A percentile compares a stretch with the other conserved stretches of the same genome.
phyloP scores from a whole-genome alignment of 2,329 filamentous ascomycete genomes.

The Penicillium sp. region DNA sequence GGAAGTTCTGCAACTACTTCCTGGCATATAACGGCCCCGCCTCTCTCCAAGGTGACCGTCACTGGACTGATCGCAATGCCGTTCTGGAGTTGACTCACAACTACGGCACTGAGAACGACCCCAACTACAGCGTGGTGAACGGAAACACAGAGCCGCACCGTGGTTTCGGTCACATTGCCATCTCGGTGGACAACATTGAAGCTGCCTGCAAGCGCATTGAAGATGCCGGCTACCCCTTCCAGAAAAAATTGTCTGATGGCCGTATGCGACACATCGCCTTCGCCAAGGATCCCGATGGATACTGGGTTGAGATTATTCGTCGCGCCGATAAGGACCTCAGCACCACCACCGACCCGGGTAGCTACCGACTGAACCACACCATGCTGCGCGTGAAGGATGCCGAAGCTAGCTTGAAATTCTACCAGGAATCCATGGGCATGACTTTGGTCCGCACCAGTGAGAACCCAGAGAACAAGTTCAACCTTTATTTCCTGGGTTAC shows the following conservation, averaged over 20 bases:
- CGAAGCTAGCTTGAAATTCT: constrained; percentile 72
- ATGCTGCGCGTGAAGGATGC: constrained; percentile 92
- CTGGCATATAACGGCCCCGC: constrained; percentile 78
- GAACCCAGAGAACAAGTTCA: constrained; percentile 70
- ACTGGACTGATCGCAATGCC: constrained; percentile 80
- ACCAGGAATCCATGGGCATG: constrained; percentile 89
- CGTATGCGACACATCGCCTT: constrained; percentile 88
- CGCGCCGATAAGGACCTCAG: constrained; percentile 71
- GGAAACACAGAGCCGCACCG: constrained; percentile 87
- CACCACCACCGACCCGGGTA: constrained; percentile 68
- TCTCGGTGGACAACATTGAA: constrained; percentile 80
- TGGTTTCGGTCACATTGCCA: constrained; percentile 82
- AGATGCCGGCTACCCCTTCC: constrained; percentile 86
- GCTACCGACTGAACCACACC: constrained; percentile 65
- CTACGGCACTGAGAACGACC: constrained; percentile 85
- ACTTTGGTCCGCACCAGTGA: constrained; percentile 70
- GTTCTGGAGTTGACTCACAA: constrained; percentile 82
- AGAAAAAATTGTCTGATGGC: constrained; percentile 90
- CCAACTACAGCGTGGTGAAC: constrained; percentile 75
- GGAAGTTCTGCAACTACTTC: constrained; percentile 95
- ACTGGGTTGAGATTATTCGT: constrained; percentile 62
- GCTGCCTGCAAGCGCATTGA: constrained; percentile 86
- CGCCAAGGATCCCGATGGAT: constrained; percentile 80
- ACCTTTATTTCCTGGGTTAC: constrained; percentile 91
- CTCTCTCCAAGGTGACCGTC: constrained; percentile 69